Percentiles rank a stretch among this genome's conserved stretches.
These are phyloP conservation scores for Echites panduratus DNA, from an alignment of 257 asterid genomes.

Conservation along the genomic window DNA sequence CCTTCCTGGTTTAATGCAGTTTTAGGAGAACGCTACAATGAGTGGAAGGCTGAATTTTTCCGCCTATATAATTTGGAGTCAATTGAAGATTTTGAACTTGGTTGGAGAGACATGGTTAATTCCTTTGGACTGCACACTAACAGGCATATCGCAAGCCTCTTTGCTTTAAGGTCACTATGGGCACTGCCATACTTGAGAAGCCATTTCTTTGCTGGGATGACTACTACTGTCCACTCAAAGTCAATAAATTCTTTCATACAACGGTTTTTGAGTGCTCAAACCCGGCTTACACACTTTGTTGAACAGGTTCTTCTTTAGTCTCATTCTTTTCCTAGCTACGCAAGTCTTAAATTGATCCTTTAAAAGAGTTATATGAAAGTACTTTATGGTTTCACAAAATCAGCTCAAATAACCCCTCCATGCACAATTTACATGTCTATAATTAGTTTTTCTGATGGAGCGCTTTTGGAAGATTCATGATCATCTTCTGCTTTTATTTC, in stretches of 20 bases:
- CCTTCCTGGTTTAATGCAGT: constrained; percentile 98
- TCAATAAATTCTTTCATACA: constrained; percentile 90
- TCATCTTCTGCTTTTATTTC: background rate
- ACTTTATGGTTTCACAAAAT: background rate
- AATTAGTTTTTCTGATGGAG: too few relatives aligned
- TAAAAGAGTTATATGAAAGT: background rate
- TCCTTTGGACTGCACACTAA: constrained; percentile 79
- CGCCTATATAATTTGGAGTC: constrained; percentile 78
- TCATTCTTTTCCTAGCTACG: background rate
- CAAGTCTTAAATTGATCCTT: background rate
- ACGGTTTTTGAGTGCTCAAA: constrained; percentile 90
- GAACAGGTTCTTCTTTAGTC: constrained; percentile 65
- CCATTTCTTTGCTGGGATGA: constrained; percentile 95
- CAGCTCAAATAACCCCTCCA: background rate
- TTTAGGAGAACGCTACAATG: constrained; percentile 87
- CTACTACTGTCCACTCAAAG: constrained; percentile 71
- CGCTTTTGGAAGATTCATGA: background rate
- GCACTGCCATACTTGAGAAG: constrained; percentile 90
- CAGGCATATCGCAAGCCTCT: constrained; percentile 75
- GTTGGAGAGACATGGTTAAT: constrained; percentile 94
- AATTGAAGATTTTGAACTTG: constrained; percentile 75
- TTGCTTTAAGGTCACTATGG: constrained; percentile 75
- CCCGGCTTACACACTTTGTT: constrained; percentile 87
- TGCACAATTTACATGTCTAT: background rate
- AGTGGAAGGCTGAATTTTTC: constrained; percentile 90